Conservation (phyloP, 495 filamentous ascomycete species). For the Poronia punctata region DNA sequence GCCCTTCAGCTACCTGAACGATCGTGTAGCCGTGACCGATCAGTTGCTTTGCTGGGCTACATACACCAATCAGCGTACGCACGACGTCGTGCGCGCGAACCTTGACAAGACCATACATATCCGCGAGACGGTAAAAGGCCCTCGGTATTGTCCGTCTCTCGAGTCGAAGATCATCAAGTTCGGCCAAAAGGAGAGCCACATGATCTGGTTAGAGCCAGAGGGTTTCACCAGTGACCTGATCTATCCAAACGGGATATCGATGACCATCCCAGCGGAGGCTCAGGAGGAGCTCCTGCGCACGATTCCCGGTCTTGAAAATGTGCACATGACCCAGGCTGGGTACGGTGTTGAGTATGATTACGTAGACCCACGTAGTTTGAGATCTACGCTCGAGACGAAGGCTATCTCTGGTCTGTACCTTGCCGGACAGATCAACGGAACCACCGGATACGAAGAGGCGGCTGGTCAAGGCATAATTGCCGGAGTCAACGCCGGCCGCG, state of each 20-base stretch:
- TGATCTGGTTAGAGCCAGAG: constrained; percentile 95
- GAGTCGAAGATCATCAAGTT: constrained; percentile 95
- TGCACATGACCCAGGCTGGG: constrained; percentile 88
- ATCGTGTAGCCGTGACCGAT: constrained; percentile 63
- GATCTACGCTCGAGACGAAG: constrained; percentile 88
- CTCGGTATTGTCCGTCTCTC: constrained; percentile 89
- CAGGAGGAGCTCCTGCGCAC: constrained; percentile 81
- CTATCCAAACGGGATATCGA: constrained; percentile 95
- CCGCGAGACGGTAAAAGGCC: constrained; percentile 88
- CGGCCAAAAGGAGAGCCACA: constrained; percentile 65
- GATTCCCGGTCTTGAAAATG: constrained; percentile 79
- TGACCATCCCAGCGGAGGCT: constrained; percentile 84
- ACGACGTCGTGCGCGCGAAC: constrained; percentile 79
- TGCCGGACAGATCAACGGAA: constrained; percentile 96
- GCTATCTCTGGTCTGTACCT: constrained; percentile 82
- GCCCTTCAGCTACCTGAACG: constrained; percentile 89
- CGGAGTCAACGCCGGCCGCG: constrained; percentile 85
- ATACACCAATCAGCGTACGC: constrained; percentile 72
- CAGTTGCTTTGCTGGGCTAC: constrained; percentile 82
- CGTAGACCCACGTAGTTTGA: constrained; percentile 83
- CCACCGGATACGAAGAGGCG: constrained; percentile 96
- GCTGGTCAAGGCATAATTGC: constrained; percentile 90
- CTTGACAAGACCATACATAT: constrained; percentile 93
- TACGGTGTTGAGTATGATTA: constrained; percentile 99
- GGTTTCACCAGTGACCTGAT: constrained; percentile 86